A percentile compares a stretch with the other conserved stretches of the same genome.
phyloP scores from a whole-genome alignment of 495 filamentous ascomycete species.

The Penicillium egyptiacum region DNA sequence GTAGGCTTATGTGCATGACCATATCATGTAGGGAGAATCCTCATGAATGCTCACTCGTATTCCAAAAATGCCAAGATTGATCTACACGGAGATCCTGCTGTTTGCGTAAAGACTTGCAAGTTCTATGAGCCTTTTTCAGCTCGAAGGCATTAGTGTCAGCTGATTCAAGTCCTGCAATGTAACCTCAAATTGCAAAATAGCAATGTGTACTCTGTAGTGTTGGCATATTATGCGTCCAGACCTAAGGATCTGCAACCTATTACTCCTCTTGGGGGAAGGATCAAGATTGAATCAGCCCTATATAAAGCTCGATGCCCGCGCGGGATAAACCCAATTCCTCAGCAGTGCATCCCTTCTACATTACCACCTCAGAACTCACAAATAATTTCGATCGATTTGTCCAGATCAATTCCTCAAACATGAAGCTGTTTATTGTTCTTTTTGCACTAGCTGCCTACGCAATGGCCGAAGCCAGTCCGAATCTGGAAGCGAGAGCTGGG shows the following conservation, averaged over 20 bases:
- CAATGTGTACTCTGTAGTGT: background rate
- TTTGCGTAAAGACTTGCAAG: constrained; percentile 1
- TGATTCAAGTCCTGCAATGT: background rate
- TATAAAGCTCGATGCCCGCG: background rate
- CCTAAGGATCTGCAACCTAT: too few relatives aligned
- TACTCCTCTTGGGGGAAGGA: too few relatives aligned
- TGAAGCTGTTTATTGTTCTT: constrained; percentile 7
- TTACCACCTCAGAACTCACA: background rate
- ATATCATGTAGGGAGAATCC: background rate
- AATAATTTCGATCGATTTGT: background rate
- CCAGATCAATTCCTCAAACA: background rate
- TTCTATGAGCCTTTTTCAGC: background rate
- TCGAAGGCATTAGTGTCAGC: background rate
- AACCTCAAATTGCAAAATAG: background rate
- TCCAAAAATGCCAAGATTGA: background rate
- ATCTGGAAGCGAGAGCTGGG: constrained; percentile 11
- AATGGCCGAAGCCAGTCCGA: constrained; percentile 5
- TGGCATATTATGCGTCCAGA: background rate
- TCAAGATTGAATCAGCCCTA: background rate
- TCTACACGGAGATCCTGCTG: background rate
- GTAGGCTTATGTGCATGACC: background rate
- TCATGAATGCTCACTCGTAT: background rate
- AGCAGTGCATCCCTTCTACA: background rate
- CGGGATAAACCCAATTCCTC: background rate
- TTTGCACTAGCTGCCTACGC: constrained; percentile 5